Evolutionary conservation across 2,329 filamentous ascomycete species (phyloP).

Genomic region (Exophiala sp.): DNA sequence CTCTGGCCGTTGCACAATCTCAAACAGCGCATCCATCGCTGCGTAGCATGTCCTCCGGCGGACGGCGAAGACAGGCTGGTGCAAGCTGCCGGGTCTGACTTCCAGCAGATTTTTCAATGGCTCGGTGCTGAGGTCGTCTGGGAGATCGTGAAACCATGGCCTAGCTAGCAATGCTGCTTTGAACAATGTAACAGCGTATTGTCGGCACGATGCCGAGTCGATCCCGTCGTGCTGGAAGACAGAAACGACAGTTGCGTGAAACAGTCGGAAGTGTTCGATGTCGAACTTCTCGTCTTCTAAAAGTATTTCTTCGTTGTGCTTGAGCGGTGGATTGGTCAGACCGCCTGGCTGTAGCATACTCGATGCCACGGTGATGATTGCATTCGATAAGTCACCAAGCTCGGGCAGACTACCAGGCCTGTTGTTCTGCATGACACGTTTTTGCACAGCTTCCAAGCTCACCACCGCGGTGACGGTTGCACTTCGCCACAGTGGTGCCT

Average conservation of each 20-base stretch:
- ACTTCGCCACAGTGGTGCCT: constrained; percentile 71
- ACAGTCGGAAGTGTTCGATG: constrained; percentile 65
- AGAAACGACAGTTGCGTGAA: constrained; percentile 49
- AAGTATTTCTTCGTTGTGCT: constrained; percentile 40
- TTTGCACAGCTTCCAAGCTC: constrained; percentile 51
- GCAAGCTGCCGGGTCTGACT: constrained; percentile 68
- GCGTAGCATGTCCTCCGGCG: constrained; percentile 74
- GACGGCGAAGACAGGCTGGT: constrained; percentile 60
- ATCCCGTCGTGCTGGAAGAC: constrained; percentile 50
- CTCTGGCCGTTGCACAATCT: constrained; percentile 49
- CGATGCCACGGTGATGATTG: constrained; percentile 61
- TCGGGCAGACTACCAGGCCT: background rate
- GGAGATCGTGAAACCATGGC: constrained; percentile 60
- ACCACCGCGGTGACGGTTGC: constrained; percentile 69
- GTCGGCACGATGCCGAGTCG: constrained; percentile 54
- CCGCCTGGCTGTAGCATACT: constrained; percentile 68
- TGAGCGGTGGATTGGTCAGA: constrained; percentile 39
- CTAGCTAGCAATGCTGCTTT: constrained; percentile 75
- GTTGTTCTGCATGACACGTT: constrained; percentile 1
- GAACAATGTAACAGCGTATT: constrained; percentile 75
- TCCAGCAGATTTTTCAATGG: constrained; percentile 63
- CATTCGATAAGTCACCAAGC: constrained; percentile 3
- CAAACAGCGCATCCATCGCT: constrained; percentile 75
- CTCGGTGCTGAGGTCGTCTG: constrained; percentile 43
- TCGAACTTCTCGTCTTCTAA: constrained; percentile 75